Percentiles rank a stretch among this genome's conserved stretches.
Evolutionary conservation across 371 early-diverging fungal species (phyloP).

Genomic region (Circinella umbellata): DNA sequence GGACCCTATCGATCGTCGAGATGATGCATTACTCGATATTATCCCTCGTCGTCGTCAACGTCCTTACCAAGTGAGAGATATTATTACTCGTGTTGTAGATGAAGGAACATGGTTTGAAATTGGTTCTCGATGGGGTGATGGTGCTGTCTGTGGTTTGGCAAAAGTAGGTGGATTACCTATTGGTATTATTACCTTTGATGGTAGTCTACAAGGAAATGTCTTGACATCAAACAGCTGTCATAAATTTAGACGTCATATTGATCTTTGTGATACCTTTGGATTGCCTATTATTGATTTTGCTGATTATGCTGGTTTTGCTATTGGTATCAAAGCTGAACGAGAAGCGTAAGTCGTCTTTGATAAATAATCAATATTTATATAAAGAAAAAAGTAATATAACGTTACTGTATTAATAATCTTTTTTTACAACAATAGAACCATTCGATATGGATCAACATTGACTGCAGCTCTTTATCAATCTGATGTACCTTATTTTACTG

Average conservation of each 20-base stretch:
- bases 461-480: constrained; percentile 52
- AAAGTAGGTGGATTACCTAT: constrained; percentile 43
- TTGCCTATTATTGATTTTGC: constrained; percentile 50
- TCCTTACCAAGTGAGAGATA: constrained; percentile 46
- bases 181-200: constrained; percentile 47
- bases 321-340: constrained; percentile 49
- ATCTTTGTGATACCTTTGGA: constrained; percentile 52
- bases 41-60: constrained; percentile 49
- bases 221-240: constrained; percentile 40
- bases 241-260: constrained; percentile 52
- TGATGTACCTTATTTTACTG: constrained; percentile 50
- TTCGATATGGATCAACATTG: constrained; percentile 48
- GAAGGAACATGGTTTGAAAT: constrained; percentile 49
- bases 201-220: constrained; percentile 42
- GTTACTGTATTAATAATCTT: no score
- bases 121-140: constrained; percentile 50
- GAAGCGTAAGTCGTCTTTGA: constrained; percentile 41
- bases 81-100: constrained; percentile 39
- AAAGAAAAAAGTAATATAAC: no score
- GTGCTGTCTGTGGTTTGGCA: constrained; percentile 50
- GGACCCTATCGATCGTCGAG: constrained; percentile 35
- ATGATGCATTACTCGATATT: constrained; percentile 38
- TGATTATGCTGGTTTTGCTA: constrained; percentile 52
- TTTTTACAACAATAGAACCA: constrained; percentile 30
- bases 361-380: no score